Evolutionary conservation across 177 flowering plant genomes (phyloP).

Genomic region (Telopea speciosissima): DNA sequence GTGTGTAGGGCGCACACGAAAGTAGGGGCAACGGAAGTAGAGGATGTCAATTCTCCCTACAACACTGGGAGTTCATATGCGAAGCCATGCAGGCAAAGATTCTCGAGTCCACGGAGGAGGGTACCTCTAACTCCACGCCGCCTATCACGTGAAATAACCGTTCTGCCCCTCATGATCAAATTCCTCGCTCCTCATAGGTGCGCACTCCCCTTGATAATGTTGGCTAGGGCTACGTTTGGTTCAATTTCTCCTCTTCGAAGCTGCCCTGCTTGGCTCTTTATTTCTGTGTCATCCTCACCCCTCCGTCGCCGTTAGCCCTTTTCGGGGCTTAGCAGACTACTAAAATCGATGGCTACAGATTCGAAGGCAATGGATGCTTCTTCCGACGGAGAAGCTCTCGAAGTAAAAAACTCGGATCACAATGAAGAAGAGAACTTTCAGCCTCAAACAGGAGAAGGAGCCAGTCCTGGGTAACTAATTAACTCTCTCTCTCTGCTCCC

Average conservation of each 20-base stretch:
- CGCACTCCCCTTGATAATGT: too few relatives aligned
- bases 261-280: neutral
- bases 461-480: slow-evolving; percentile 9
- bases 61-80: too few relatives aligned
- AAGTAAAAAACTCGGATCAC: slow-evolving; percentile 21
- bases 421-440: slow-evolving; percentile 21
- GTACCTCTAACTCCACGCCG: too few relatives aligned
- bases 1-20: too few relatives aligned
- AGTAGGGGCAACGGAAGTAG: too few relatives aligned
- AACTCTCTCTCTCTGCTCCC: neutral
- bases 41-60: too few relatives aligned
- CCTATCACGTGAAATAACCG: too few relatives aligned
- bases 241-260: neutral
- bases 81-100: too few relatives aligned
- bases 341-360: slow-evolving; percentile 21
- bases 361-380: slow-evolving; percentile 17
- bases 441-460: slow-evolving; percentile 11
- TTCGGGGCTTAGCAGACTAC: neutral
- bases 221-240: neutral
- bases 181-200: too few relatives aligned
- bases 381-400: slow-evolving; percentile 29
- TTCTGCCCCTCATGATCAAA: too few relatives aligned
- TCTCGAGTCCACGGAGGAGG: too few relatives aligned
- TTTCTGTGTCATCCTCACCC: too few relatives aligned
- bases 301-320: neutral